Evolutionary conservation across 768 basidiomycete genomes (phyloP).

Genomic region (Sporobolomyces roseus): DNA sequence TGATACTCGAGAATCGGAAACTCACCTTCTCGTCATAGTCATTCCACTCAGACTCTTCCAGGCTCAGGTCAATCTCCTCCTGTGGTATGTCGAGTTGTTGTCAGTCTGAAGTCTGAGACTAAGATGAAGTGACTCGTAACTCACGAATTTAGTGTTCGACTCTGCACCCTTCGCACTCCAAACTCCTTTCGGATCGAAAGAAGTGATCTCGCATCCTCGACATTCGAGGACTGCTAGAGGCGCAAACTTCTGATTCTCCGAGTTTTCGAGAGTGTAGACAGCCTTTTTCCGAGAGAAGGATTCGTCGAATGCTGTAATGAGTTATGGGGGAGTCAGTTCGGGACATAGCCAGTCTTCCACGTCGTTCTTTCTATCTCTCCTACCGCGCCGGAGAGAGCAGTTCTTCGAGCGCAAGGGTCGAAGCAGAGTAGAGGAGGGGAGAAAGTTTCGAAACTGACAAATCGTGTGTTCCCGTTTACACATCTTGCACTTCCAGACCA

Average conservation of each 20-base stretch:
- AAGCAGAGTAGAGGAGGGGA: background rate
- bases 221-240: conserved; percentile 74
- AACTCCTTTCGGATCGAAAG: conserved; percentile 70
- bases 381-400: too few relatives aligned
- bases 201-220: conserved; percentile 75
- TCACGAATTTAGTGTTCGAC: conserved; percentile 59
- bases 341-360: too few relatives aligned
- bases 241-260: conserved; percentile 56
- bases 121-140: too few relatives aligned
- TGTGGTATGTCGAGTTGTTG: too few relatives aligned
- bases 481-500: conserved; percentile 44
- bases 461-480: conserved; percentile 66
- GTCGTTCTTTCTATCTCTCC: too few relatives aligned
- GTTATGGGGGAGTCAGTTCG: background rate
- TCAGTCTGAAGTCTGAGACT: too few relatives aligned
- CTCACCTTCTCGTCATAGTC: conserved; percentile 87
- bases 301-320: conserved; percentile 39
- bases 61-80: conserved; percentile 43
- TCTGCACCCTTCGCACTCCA: conserved; percentile 71
- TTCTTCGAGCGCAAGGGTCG: background rate
- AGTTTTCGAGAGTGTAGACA: conserved; percentile 60
- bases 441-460: conserved; percentile 4
- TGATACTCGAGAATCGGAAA: background rate
- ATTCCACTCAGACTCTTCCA: conserved; percentile 66
- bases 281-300: conserved; percentile 39